Evolutionary conservation across 2,329 filamentous ascomycete genomes (phyloP).

Genomic region (Microdochium bolleyi): DNA sequence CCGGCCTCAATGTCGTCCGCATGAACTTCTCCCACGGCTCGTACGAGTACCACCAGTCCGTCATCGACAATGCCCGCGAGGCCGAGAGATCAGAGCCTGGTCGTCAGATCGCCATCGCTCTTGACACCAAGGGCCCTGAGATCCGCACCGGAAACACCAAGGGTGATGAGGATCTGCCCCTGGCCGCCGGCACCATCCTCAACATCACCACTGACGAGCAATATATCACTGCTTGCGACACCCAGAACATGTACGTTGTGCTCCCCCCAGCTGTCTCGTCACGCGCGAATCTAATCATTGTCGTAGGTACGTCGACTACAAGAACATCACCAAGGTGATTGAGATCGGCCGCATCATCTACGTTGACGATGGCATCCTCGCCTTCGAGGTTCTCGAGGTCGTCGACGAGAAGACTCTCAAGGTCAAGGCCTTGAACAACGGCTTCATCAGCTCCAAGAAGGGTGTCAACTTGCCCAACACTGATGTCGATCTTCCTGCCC

Average conservation of each 20-base stretch:
- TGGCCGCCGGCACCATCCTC: constrained; percentile 73
- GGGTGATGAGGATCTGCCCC: constrained; percentile 83
- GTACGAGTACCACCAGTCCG: constrained; percentile 96
- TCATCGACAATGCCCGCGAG: constrained; percentile 90
- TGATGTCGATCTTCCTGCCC: constrained; percentile 92
- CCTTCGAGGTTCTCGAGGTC: constrained; percentile 86
- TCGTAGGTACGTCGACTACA: constrained; percentile 89
- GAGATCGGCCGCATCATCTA: constrained; percentile 86
- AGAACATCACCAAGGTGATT: constrained; percentile 99
- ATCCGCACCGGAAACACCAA: constrained; percentile 60
- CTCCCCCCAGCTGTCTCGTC: neutral
- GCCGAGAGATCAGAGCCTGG: constrained; percentile 73
- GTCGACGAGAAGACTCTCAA: constrained; percentile 84
- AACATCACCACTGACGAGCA: constrained; percentile 96
- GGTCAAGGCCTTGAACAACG: constrained; percentile 88
- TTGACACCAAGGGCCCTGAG: constrained; percentile 62
- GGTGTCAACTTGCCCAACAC: constrained; percentile 99
- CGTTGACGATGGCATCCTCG: constrained; percentile 96
- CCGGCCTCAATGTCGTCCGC: constrained; percentile 94
- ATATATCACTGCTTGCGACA: constrained; percentile 76
- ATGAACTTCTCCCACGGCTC: constrained; percentile 99
- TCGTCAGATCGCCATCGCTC: constrained; percentile 89
- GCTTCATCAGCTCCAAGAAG: constrained; percentile 97
- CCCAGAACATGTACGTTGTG: constrained; percentile 78
- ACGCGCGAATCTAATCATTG: constrained; percentile 3